phyloP scores from a whole-genome alignment of 2,329 filamentous ascomycete genomes.

The Fusarium pilosicola region DNA sequence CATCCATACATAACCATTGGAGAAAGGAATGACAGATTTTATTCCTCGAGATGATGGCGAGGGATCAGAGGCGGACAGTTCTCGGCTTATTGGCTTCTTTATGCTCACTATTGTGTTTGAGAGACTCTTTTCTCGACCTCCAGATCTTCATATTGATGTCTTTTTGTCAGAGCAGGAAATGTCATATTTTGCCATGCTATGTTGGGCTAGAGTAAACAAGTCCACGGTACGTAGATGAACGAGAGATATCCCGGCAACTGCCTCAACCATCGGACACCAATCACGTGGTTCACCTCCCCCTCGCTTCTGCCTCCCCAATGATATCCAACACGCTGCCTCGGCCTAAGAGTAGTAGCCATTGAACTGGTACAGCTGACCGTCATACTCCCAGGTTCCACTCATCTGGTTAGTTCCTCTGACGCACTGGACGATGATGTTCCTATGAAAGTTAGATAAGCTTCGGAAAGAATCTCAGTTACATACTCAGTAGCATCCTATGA shows the following conservation, averaged over 20 bases:
- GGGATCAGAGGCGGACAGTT: too few relatives aligned
- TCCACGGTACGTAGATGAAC: rapidly evolving
- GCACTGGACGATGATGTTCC: neutral
- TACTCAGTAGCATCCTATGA: neutral
- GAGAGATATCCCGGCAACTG: rapidly evolving
- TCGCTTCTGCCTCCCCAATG: rapidly evolving
- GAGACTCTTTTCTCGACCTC: rapidly evolving
- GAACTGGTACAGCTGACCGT: neutral
- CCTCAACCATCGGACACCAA: neutral
- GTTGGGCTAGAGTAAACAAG: rapidly evolving
- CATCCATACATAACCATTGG: neutral
- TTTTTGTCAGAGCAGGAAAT: neutral
- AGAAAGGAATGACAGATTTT: neutral
- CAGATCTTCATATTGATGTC: rapidly evolving
- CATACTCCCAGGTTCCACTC: neutral
- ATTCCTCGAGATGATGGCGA: neutral
- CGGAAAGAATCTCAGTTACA: rapidly evolving
- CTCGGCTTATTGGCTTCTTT: neutral
- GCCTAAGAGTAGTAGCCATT: neutral
- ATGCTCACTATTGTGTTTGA: neutral
- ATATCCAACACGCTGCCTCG: rapidly evolving
- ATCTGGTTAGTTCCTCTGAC: neutral
- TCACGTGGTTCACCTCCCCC: neutral
- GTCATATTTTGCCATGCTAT: rapidly evolving
- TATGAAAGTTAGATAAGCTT: neutral